These are phyloP conservation scores for Tripterygium wilfordii DNA, from an alignment of 177 flowering plant genomes.

Conservation along the genomic window DNA sequence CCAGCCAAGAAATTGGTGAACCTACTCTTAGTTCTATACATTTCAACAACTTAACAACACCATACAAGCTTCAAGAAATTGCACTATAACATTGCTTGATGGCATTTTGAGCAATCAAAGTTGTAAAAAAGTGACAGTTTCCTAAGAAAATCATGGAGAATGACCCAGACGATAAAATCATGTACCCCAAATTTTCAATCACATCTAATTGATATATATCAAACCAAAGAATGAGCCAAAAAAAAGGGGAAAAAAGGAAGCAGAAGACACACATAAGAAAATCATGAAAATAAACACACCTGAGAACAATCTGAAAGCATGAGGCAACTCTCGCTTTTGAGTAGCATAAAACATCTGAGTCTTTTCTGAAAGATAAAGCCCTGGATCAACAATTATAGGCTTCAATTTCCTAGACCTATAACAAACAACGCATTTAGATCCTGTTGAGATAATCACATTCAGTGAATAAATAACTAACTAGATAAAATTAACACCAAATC, in stretches of 20 bases:
- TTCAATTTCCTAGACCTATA: conserved; percentile 59
- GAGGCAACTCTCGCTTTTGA: conserved; percentile 76
- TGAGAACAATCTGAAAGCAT: conserved; percentile 67
- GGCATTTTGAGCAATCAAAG: too few species aligned
- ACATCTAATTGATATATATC: too few species aligned
- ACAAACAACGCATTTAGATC: neutral
- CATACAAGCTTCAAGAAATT: too few species aligned
- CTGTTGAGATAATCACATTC: neutral
- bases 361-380: conserved; percentile 62
- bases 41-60: too few species aligned
- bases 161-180: too few species aligned
- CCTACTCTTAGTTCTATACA: too few species aligned
- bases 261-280: neutral
- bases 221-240: neutral
- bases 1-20: too few species aligned
- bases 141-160: too few species aligned
- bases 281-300: conserved; percentile 36
- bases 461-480: neutral
- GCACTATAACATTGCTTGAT: too few species aligned
- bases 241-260: neutral
- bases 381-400: conserved; percentile 82
- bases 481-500: neutral
- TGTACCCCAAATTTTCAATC: too few species aligned
- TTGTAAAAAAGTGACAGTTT: too few species aligned
- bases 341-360: conserved; percentile 64